Base-by-base conservation (phyloP, 495 filamentous ascomycete genomes). In the Xylaria sp. region DNA sequence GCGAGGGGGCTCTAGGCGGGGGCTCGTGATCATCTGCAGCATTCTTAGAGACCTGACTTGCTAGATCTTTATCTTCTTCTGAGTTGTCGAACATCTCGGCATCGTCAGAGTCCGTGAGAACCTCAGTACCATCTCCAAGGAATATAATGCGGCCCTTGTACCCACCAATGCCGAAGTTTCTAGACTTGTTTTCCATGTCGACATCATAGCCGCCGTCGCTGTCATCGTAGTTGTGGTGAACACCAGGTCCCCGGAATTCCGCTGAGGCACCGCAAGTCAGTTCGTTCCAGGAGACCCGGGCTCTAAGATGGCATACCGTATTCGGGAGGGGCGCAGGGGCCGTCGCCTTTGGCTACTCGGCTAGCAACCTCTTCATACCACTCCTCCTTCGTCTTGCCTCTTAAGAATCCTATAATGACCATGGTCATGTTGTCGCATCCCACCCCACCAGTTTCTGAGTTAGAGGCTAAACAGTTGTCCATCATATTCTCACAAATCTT, bases 391-490 rank as follows among this genome's bases (percentile, higher is more conserved):
- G 88, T 94, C 86, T 91, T 91, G 79, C 95, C 96, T 73, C 90
- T 88, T 67, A 99, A 89, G 76, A 99, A 89, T 72, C 91, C 96
- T 78, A 99, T 85, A 73, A 99, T 85, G 75, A 91, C 87, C 92
- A 98, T 97, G 73, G 96, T 99, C 96, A 99, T 99, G 85, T 99
- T 99, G 83, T 99, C 96, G 82, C 96, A 99, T 71, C 96, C 96
- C 61, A 99, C 96, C 55, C 96, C 96, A 41, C 96, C 96, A 52
- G 96, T 98, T 82, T 99, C 97, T 75, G 94, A 96, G 86, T 96
- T 98, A 63, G 94, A 94, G 37, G 96, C 93, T 67, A 98, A 88
- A 80, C 96, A 99, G 83, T 98, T 99, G 85, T 98, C 95, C 96
- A 99, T 99, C 94, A 99, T 97, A 85, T 99, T 99, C 85, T 99